These are phyloP conservation scores for Gypsophila paniculata DNA, from an alignment of 179 eudicot genomes.

Conservation along the genomic window DNA sequence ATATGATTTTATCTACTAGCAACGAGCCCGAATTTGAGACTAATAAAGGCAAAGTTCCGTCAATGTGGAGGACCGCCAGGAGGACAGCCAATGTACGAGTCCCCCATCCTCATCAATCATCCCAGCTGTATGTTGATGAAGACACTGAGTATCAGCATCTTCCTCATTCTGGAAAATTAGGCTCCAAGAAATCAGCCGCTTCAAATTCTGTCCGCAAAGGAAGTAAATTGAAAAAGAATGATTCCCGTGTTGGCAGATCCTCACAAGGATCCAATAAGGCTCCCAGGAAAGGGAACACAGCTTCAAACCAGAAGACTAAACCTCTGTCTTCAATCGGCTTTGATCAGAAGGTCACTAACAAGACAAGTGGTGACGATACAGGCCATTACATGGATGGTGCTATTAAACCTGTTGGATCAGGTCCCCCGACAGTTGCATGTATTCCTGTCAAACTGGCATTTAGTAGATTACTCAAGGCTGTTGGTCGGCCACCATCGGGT, in stretches of 20 bases:
- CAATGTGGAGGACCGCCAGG: conserved; percentile 70
- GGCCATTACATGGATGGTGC: conserved; percentile 41
- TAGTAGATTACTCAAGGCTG: conserved; percentile 78
- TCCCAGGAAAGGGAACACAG: conserved; percentile 36
- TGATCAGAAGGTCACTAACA: conserved; percentile 37
- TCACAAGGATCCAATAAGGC: conserved; percentile 40
- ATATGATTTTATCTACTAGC: conserved; percentile 38
- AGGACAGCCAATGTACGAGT: conserved; percentile 70
- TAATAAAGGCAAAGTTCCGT: conserved; percentile 40
- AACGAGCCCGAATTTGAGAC: conserved; percentile 31
- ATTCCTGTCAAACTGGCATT: conserved; percentile 83
- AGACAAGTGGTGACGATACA: conserved; percentile 24
- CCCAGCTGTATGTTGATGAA: conserved; percentile 41
- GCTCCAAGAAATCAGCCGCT: conserved; percentile 31
- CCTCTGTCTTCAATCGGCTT: conserved; percentile 60
- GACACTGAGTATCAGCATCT: conserved; percentile 26
- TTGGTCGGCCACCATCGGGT: conserved; percentile 55
- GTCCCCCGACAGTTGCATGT: conserved; percentile 64
- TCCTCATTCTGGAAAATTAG: conserved; percentile 38
- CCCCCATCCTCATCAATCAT: conserved; percentile 52
- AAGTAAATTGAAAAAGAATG: conserved; percentile 25
- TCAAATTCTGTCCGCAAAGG: conserved; percentile 31
- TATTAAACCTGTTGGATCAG: conserved; percentile 47
- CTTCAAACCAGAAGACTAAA: conserved; percentile 56
- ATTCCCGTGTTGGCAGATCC: conserved; percentile 27